A percentile compares a stretch with the other conserved stretches of the same genome.
Conservation (phyloP, 352 stramenopile genomes). For the Globisporangium takayamanum region DNA sequence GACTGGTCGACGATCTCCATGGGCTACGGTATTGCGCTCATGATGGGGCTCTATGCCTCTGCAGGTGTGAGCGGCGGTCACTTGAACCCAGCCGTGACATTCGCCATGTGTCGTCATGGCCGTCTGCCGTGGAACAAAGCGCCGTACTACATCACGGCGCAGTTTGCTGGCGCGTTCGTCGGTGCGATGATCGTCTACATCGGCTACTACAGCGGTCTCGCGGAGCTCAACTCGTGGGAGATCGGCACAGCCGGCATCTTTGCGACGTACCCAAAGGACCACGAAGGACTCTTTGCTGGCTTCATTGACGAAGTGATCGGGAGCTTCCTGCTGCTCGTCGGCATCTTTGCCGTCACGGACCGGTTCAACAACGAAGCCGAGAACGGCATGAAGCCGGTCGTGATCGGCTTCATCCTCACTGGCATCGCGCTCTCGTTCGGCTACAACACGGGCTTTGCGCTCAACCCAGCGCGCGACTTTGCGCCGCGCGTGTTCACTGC, state of each 20-base stretch:
- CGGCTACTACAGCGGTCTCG: conserved; percentile 49
- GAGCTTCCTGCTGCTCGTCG: conserved; percentile 52
- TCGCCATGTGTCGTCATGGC: conserved; percentile 58
- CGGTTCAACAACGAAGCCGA: conserved; percentile 67
- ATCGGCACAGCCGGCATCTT: conserved; percentile 65
- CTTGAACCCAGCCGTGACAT: conserved; percentile 61
- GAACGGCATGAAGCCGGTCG: conserved; percentile 58
- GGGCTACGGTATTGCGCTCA: conserved; percentile 62
- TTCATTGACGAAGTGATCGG: conserved; percentile 62
- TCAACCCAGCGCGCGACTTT: conserved; percentile 70
- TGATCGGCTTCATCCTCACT: conserved; percentile 65
- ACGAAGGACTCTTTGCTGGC: conserved; percentile 47
- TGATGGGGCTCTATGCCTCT: conserved; percentile 63
- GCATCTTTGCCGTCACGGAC: conserved; percentile 64
- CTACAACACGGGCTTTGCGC: conserved; percentile 76
- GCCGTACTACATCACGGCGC: conserved; percentile 53
- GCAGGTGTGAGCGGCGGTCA: conserved; percentile 62
- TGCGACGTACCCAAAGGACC: conserved; percentile 62
- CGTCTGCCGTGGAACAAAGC: conserved; percentile 57
- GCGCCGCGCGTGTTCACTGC: conserved; percentile 57
- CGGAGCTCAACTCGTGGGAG: conserved; percentile 53
- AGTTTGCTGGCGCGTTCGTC: conserved; percentile 59
- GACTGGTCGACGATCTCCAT: conserved; percentile 70
- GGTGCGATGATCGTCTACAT: conserved; percentile 61
- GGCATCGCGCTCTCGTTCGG: conserved; percentile 74